phyloP scores from a whole-genome alignment of 2,329 filamentous ascomycete genomes.

The Falciphora oryzae region DNA sequence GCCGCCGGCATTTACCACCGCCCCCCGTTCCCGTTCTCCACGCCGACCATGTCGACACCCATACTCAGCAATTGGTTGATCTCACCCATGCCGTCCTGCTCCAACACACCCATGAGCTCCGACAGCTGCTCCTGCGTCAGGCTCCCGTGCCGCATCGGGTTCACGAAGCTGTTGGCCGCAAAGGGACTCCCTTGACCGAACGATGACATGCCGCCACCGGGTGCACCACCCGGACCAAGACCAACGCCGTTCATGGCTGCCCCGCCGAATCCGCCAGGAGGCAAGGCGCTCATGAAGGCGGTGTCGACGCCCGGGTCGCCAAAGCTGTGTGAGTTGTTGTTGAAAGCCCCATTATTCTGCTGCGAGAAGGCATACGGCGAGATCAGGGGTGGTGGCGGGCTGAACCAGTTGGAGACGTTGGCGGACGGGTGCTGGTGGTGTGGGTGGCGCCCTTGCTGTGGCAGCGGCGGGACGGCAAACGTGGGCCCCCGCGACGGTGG shows the following conservation, averaged over 20 bases:
- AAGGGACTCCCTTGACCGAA: not conserved
- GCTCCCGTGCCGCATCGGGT: slow-evolving; percentile 55
- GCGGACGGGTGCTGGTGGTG: slow-evolving; percentile 30
- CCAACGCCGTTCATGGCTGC: slow-evolving; percentile 13
- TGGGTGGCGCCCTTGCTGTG: slow-evolving; percentile 25
- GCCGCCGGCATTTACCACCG: not conserved
- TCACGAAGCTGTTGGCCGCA: slow-evolving; percentile 3
- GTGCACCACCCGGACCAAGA: slow-evolving; percentile 14
- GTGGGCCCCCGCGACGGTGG: slow-evolving; percentile 19
- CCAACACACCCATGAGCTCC: slow-evolving; percentile 75
- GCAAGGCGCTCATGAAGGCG: slow-evolving; percentile 9
- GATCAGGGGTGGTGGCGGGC: slow-evolving; percentile 45
- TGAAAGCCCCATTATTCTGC: slow-evolving; percentile 35
- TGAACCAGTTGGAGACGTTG: slow-evolving; percentile 46
- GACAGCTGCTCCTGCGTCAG: slow-evolving; percentile 76
- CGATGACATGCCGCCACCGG: slow-evolving; percentile 16
- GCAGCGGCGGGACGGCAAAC: slow-evolving; percentile 35
- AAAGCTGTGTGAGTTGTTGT: slow-evolving; percentile 21
- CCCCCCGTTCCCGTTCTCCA: not conserved
- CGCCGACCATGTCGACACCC: slow-evolving; percentile 25
- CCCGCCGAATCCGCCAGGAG: slow-evolving; percentile 15
- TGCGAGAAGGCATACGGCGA: slow-evolving; percentile 42
- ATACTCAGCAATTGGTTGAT: slow-evolving; percentile 54
- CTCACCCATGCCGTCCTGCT: slow-evolving; percentile 59
- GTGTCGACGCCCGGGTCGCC: slow-evolving; percentile 13